Evolutionary conservation across 768 basidiomycete genomes (phyloP).

Genomic region (Neoboletus brunneissimus): DNA sequence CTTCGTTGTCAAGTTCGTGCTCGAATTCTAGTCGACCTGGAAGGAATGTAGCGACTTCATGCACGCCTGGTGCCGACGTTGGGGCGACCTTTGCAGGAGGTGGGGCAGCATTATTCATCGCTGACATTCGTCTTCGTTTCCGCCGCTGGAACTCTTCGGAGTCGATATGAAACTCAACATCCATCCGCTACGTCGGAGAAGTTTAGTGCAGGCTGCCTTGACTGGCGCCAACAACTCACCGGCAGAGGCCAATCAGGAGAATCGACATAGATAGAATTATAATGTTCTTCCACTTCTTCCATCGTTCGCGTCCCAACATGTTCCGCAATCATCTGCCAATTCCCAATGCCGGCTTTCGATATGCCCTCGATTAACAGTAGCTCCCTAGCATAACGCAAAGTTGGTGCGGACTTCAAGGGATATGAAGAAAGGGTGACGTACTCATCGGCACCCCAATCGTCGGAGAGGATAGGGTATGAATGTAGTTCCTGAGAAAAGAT

Average conservation of each 20-base stretch:
- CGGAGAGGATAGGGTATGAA: slow-evolving; percentile 92
- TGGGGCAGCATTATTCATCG: slow-evolving; percentile 59
- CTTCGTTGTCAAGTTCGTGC: slow-evolving; percentile 95
- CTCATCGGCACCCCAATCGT: slow-evolving; percentile 99
- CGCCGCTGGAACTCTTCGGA: slow-evolving; percentile 82
- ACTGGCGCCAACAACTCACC: slow-evolving; percentile 41
- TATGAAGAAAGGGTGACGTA: slow-evolving; percentile 37
- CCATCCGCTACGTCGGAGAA: slow-evolving; percentile 34
- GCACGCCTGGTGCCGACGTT: slow-evolving; percentile 86
- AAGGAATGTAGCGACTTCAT: slow-evolving; percentile 90
- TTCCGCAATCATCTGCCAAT: slow-evolving; percentile 95
- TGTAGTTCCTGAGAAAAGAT: slow-evolving; percentile 74
- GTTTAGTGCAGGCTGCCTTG: not conserved
- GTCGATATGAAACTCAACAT: slow-evolving; percentile 66
- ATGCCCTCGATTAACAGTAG: slow-evolving; percentile 87
- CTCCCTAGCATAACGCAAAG: slow-evolving; percentile 52
- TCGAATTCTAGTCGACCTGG: slow-evolving; percentile 99
- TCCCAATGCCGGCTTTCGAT: slow-evolving; percentile 83
- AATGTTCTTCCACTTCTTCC: slow-evolving; percentile 92
- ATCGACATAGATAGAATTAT: slow-evolving; percentile 75
- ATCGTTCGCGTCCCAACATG: slow-evolving; percentile 92
- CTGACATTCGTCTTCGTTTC: slow-evolving; percentile 85
- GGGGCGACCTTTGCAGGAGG: slow-evolving; percentile 71
- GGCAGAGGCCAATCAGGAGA: slow-evolving; percentile 80
- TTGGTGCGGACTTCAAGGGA: not conserved